phyloP scores from a whole-genome alignment of 805 yeast species.

The Pichia membranifaciens region DNA sequence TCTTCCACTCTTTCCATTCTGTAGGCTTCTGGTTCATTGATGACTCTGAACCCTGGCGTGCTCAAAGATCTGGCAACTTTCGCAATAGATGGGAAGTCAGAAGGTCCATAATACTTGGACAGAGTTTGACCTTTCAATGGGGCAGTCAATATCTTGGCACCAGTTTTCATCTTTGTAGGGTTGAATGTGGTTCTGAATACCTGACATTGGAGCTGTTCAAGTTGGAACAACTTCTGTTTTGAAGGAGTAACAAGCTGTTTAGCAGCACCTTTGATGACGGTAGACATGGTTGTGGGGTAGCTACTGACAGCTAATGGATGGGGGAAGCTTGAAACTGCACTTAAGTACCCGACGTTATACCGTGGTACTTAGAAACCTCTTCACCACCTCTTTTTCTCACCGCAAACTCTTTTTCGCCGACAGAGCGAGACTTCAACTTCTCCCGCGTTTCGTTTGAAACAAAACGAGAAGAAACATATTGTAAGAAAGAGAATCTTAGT shows the following conservation, averaged over 20 bases:
- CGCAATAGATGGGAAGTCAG: conserved; percentile 56
- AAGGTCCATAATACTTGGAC: conserved; percentile 68
- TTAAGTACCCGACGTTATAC: too few relatives aligned
- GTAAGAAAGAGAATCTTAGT: too few relatives aligned
- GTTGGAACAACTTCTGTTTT: conserved; percentile 44
- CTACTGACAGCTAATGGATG: too few relatives aligned
- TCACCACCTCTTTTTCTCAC: too few relatives aligned
- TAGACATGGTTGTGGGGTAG: conserved; percentile 16
- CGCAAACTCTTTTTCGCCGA: too few relatives aligned
- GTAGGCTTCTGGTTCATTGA: conserved; percentile 64
- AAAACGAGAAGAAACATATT: too few relatives aligned
- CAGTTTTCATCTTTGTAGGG: conserved; percentile 62
- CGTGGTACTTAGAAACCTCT: not conserved
- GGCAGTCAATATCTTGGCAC: conserved; percentile 60
- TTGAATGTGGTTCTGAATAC: conserved; percentile 69
- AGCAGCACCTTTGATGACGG: conserved; percentile 15
- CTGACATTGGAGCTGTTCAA: conserved; percentile 54
- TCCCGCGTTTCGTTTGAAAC: too few relatives aligned
- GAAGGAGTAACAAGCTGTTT: conserved; percentile 28
- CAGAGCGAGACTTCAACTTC: too few relatives aligned
- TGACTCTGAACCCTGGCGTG: conserved; percentile 35
- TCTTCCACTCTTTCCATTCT: conserved; percentile 57
- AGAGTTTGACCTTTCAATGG: conserved; percentile 71
- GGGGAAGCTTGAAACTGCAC: too few relatives aligned
- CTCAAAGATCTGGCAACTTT: conserved; percentile 23